Base-by-base conservation (phyloP, 331 rosid genomes). In the Cydonia oblonga region DNA sequence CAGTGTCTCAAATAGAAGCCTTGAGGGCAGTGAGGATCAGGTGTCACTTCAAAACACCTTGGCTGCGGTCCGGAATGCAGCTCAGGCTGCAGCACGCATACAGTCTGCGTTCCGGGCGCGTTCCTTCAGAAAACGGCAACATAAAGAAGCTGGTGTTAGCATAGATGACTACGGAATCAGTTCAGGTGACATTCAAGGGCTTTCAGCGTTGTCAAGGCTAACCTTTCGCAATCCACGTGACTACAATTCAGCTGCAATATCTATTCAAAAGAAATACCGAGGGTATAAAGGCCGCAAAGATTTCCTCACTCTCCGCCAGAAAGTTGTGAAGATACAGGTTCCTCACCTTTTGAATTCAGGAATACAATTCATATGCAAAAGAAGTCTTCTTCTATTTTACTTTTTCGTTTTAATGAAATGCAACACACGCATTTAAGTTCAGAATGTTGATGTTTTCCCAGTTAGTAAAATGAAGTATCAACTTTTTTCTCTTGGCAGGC, bases 251-350 rank as follows among this genome's bases (percentile, higher is more conserved):
- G 97, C 99, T 73, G 99, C 99, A 73, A 64, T 95, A 29, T 91
- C 93, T 23, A 95, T 95, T 75, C 99, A 95, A 84, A 95, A 91
- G 81, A 95, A 88, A 64, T 95, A 88, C 70, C 88, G 97, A 28
- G 99, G 96, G 24, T 90, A 89, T 88, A 95, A 91, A 87, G 86
- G 86, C 65, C 99, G 96, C 64, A 88, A 84, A 82, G 90, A 86
- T 68, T 95, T 81, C 81, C 79, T 91, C 68, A 80, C 87, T 16
- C 64, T 95, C 40, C 97, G 96, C 73, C 84, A 86, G 74, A 91
- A 95, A 83, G 88, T 95, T 56, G 96, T 95, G 49, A 88, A 84
- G 86, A 85, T 95, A 80, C 99, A 95, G 99, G 99, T 93, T 83
- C 69, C 32, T 16, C 46, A 30, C 49, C 61, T 73, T 70, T 38